Conservation (phyloP, 1,284 basidiomycete species). For the Pulveroboletus sp. region DNA sequence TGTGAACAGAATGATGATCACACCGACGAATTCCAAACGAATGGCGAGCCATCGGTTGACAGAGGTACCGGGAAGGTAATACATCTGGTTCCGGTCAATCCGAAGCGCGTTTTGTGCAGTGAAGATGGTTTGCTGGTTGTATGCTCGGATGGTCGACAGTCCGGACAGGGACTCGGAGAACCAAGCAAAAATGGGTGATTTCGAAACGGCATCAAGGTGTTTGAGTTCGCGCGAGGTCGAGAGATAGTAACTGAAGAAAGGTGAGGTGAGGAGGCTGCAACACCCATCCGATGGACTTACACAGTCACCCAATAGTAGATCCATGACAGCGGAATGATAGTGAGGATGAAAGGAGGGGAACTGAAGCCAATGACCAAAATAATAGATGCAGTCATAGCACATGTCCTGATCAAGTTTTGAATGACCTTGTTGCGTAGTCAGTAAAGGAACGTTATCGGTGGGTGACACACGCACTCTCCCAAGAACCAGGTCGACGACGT, state of each 20-base stretch:
- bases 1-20: constrained; percentile 75
- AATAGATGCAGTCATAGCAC: constrained; percentile 65
- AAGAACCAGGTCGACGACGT: constrained; percentile 85
- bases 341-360: constrained; percentile 81
- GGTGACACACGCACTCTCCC: constrained; percentile 45
- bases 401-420: constrained; percentile 61
- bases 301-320: constrained; percentile 77
- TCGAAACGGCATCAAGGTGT: constrained; percentile 86
- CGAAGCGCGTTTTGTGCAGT: constrained; percentile 74
- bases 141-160: constrained; percentile 83
- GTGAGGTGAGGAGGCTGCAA: not conserved
- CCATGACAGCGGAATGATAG: constrained; percentile 70
- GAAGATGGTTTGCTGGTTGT: constrained; percentile 72
- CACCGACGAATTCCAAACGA: constrained; percentile 81
- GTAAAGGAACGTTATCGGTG: not conserved
- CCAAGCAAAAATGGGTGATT: constrained; percentile 89
- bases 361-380: constrained; percentile 74
- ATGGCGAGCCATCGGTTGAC: constrained; percentile 82
- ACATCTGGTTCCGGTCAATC: constrained; percentile 82
- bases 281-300: constrained; percentile 36
- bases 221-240: constrained; percentile 90
- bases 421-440: constrained; percentile 46
- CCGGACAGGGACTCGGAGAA: constrained; percentile 87
- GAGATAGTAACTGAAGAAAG: constrained; percentile 72
- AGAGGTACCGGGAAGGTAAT: constrained; percentile 68